Conservation (phyloP, 345 rosid genomes). For the Eucalyptus cladocalyx region DNA sequence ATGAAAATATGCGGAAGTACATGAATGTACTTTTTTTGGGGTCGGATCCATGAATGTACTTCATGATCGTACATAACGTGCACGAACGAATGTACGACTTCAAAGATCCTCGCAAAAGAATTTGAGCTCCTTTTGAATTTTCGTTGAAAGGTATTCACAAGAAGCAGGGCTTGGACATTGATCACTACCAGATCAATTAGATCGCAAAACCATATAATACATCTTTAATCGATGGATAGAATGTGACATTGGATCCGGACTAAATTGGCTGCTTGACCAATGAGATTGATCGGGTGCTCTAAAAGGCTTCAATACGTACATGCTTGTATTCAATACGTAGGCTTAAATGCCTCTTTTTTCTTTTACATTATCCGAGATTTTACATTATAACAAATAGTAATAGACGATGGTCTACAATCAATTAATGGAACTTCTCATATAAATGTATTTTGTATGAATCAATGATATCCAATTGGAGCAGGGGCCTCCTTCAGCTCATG, state of each 20-base stretch:
- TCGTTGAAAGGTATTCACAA: background rate
- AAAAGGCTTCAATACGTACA: background rate
- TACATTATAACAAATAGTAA: background rate
- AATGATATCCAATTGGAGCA: slow-evolving; percentile 25
- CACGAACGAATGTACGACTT: background rate
- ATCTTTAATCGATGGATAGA: background rate
- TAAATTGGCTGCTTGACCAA: background rate
- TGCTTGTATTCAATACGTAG: background rate
- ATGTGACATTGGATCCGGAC: background rate
- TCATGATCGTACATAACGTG: background rate
- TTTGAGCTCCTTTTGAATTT: background rate
- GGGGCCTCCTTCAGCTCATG: slow-evolving; percentile 17
- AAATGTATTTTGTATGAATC: background rate
- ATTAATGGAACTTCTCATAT: background rate
- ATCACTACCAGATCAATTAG: background rate
- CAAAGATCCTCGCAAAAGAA: background rate
- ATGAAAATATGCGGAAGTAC: background rate
- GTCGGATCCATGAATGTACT: background rate
- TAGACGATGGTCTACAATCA: background rate
- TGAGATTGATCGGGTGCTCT: background rate
- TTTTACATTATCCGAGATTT: background rate
- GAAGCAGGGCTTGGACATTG: background rate
- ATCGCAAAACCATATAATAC: background rate
- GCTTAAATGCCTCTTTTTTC: background rate
- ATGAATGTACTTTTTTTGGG: background rate